Conservation (phyloP, 495 filamentous ascomycete genomes). For the Aspergillus baeticus region DNA sequence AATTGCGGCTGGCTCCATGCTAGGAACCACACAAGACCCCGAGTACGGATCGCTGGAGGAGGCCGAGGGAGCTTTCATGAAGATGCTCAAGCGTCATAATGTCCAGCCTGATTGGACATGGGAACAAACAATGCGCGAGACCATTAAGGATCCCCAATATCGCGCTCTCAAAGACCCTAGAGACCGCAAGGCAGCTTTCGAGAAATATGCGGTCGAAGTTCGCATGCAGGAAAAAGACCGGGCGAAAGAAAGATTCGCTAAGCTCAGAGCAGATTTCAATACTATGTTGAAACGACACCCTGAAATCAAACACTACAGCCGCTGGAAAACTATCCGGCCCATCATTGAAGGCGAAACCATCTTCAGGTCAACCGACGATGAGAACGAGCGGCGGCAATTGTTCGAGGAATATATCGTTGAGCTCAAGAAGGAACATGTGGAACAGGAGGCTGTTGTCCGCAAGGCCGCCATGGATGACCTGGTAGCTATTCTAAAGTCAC, state of each 20-base stretch:
- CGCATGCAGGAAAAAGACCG: constrained; percentile 91
- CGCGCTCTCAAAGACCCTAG: constrained; percentile 90
- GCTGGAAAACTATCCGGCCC: constrained; percentile 93
- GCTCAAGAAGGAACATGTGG: constrained; percentile 73
- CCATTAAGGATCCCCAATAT: constrained; percentile 93
- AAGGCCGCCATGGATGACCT: constrained; percentile 87
- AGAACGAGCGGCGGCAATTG: constrained; percentile 83
- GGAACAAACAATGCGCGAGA: constrained; percentile 83
- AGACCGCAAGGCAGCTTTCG: constrained; percentile 87
- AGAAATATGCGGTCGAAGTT: constrained; percentile 92
- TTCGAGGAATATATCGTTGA: constrained; percentile 93
- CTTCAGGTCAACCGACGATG: constrained; percentile 86
- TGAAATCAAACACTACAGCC: constrained; percentile 96
- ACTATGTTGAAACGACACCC: constrained; percentile 96
- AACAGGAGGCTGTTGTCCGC: constrained; percentile 67
- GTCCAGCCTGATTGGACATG: constrained; percentile 90
- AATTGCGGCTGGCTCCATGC: constrained; percentile 55
- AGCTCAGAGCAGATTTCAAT: constrained; percentile 89
- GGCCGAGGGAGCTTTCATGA: constrained; percentile 90
- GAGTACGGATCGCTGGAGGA: constrained; percentile 86
- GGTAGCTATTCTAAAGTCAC: constrained; percentile 72
- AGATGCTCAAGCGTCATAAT: constrained; percentile 79
- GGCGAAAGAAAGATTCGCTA: constrained; percentile 90
- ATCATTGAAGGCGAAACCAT: constrained; percentile 96
- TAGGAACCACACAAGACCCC: constrained; percentile 68